phyloP scores from a whole-genome alignment of 2,329 filamentous ascomycete genomes.

The Coniochaeta sp. region DNA sequence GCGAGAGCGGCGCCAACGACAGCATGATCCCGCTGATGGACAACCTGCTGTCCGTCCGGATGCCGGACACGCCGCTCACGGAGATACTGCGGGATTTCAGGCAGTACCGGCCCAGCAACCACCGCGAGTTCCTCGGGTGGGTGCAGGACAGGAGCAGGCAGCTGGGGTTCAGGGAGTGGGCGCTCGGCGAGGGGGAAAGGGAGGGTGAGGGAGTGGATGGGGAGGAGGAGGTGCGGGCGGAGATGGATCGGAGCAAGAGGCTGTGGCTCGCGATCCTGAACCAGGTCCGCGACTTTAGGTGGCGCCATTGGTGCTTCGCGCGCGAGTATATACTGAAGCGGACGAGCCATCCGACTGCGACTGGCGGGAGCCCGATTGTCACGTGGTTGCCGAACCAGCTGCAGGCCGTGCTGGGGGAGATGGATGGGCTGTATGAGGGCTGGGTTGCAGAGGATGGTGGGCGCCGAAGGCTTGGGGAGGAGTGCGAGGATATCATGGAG shows the following conservation, averaged over 20 bases:
- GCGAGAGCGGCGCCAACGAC: slow-evolving; percentile 91
- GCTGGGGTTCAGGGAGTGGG: slow-evolving; percentile 52
- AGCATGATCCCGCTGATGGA: slow-evolving; percentile 89
- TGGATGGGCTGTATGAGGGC: slow-evolving; percentile 49
- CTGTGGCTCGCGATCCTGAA: slow-evolving; percentile 61
- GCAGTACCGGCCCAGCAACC: slow-evolving; percentile 80
- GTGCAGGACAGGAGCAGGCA: slow-evolving; percentile 46
- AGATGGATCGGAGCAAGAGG: slow-evolving; percentile 44
- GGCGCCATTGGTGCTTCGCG: slow-evolving; percentile 81
- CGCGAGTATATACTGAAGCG: slow-evolving; percentile 78
- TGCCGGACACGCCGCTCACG: slow-evolving; percentile 85
- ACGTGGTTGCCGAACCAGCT: slow-evolving; percentile 82
- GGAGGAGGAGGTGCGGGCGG: slow-evolving; percentile 15
- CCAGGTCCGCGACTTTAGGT: slow-evolving; percentile 74
- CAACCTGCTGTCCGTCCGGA: slow-evolving; percentile 75
- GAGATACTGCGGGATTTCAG: slow-evolving; percentile 85
- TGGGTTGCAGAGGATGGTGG: slow-evolving; percentile 28
- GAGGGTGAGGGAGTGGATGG: slow-evolving; percentile 13
- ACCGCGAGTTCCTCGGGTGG: slow-evolving; percentile 74
- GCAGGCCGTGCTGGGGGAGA: slow-evolving; percentile 64
- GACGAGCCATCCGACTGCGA: slow-evolving; percentile 69
- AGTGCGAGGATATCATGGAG: slow-evolving; percentile 58
- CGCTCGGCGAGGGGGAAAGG: slow-evolving; percentile 31
- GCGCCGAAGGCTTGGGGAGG: slow-evolving; percentile 35
- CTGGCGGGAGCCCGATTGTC: slow-evolving; percentile 74